Evolutionary conservation across 2,329 filamentous ascomycete genomes (phyloP), one percentile per base, ranked within the genome.

Genomic region (Elsinoe necatrix): DNA sequence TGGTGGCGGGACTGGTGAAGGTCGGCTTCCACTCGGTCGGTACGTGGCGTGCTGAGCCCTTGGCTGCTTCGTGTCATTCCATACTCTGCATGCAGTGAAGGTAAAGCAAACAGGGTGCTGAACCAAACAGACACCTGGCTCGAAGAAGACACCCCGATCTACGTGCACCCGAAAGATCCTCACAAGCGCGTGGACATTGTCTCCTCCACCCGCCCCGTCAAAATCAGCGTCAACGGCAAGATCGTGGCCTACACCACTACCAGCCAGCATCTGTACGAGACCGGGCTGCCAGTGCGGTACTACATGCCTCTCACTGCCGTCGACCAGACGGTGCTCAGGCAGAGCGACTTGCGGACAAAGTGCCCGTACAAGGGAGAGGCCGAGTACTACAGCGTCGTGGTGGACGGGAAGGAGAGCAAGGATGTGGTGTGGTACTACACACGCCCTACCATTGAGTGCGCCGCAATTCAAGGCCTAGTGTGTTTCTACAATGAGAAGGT

Each of bases 401-500:
- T 83, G 0, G 67, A 73, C 3, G 77, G 71, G 0, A 67, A 73
- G 20, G 64, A 69, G 56, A 68, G 72, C 29, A 70, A 75, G 60
- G 77, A 85, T 62, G 55, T 82, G 2, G 74, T 83, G 1, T 87
- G 84, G 84, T 85, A 78, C 58, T 87, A 86, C 57, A 70, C 70
- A 14, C 73, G 75, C 9, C 81, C 84, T 2, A 80, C 77, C 0
- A 63, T 72, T 0, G 84, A 86, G 67, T 79, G 78, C 56, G 76
- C 74, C 1, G 68, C 67, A 1, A 72, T 86, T 58, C 77, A 77
- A 1, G 81, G 82, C 1, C 47, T 67, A 8, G 61, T 63, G 41
- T 85, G 82, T 63, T 86, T 86, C 59, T 86, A 85, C 61, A 84
- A 86, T 60, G 84, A 86, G 66, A 83, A 82, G 68, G 80, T 86